Percentiles rank a stretch among this genome's conserved stretches.
phyloP scores from a whole-genome alignment of 305 asterid species.

The Solanum chacoense region DNA sequence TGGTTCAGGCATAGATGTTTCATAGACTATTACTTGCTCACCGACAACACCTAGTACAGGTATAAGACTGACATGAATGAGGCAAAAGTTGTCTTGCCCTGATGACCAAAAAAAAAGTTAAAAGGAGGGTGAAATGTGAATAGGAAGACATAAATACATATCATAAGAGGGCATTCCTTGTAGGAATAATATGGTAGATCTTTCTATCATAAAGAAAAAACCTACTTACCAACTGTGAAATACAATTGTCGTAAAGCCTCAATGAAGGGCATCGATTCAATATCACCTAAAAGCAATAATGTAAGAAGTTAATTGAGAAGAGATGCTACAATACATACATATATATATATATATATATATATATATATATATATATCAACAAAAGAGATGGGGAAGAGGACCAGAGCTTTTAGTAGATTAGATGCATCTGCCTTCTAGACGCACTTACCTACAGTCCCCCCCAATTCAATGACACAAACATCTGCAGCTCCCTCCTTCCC shows the following conservation, averaged over 20 bases:
- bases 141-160: not conserved
- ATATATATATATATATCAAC: not conserved
- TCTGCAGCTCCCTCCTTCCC: slow-evolving; percentile 13
- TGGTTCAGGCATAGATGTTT: not conserved
- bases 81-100: slow-evolving; percentile 12
- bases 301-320: not conserved
- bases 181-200: not conserved
- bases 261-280: slow-evolving; percentile 36
- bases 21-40: slow-evolving; percentile 15
- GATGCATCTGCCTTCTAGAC: not conserved
- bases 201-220: not conserved
- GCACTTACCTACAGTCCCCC: slow-evolving; percentile 20
- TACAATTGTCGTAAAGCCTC: slow-evolving; percentile 25
- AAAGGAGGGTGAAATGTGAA: not conserved
- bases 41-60: slow-evolving; percentile 25
- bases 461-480: slow-evolving; percentile 18
- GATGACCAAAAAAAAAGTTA: not conserved
- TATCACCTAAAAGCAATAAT: slow-evolving; percentile 10
- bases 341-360: not conserved
- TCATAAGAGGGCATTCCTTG: not conserved
- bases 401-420: not conserved
- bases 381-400: not conserved
- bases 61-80: slow-evolving; percentile 19
- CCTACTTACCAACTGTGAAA: slow-evolving; percentile 5
- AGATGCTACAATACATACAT: not conserved